These are phyloP conservation scores for Arbutus unedo DNA, from an alignment of 148 eudicot genomes.

Conservation along the genomic window DNA sequence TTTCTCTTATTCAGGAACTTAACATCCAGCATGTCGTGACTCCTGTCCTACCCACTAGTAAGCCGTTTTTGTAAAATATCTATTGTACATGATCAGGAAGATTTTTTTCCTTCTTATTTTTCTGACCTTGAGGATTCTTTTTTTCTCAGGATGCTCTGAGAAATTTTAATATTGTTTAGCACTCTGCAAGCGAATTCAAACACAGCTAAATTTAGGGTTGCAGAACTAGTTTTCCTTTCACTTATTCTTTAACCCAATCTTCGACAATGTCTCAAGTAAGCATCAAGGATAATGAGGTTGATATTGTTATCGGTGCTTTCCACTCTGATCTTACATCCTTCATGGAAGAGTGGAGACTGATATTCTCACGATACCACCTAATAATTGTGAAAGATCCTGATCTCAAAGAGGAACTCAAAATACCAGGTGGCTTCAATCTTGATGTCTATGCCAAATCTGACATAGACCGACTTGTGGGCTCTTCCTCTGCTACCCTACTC, in stretches of 20 bases:
- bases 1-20: slow-evolving; percentile 57
- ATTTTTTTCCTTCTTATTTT: neutral
- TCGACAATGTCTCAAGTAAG: slow-evolving; percentile 46
- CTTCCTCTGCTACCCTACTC: slow-evolving; percentile 42
- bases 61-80: slow-evolving; percentile 25
- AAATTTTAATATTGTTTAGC: slow-evolving; percentile 39
- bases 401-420: slow-evolving; percentile 65
- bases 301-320: slow-evolving; percentile 77
- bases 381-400: slow-evolving; percentile 84
- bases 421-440: slow-evolving; percentile 64
- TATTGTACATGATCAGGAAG: neutral
- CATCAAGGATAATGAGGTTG: slow-evolving; percentile 65
- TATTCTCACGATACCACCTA: slow-evolving; percentile 72
- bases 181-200: slow-evolving; percentile 16
- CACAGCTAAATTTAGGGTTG: neutral
- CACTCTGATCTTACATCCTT: slow-evolving; percentile 77
- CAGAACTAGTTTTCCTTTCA: neutral
- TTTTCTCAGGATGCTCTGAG: slow-evolving; percentile 72
- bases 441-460: slow-evolving; percentile 62
- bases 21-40: slow-evolving; percentile 60
- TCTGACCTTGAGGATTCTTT: slow-evolving; percentile 12
- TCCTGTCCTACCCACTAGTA: slow-evolving; percentile 91
- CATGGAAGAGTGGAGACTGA: slow-evolving; percentile 76
- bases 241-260: slow-evolving; percentile 7
- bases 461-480: slow-evolving; percentile 50